phyloP scores from a whole-genome alignment of 2,329 filamentous ascomycete species.

The Microdochium trichocladiopsis region DNA sequence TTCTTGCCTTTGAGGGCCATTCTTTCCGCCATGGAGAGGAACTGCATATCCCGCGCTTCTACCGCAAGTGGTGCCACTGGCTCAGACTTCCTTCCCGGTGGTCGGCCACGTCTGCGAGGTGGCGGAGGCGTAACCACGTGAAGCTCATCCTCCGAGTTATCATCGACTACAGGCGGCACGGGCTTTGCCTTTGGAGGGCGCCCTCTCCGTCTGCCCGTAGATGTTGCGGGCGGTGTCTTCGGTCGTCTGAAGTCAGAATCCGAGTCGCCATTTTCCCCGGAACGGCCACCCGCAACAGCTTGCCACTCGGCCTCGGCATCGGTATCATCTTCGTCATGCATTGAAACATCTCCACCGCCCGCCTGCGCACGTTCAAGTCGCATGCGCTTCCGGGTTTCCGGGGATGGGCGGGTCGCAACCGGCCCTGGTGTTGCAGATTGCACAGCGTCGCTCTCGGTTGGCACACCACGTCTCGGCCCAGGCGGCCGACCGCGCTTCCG shows the following conservation, averaged over 20 bases:
- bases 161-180: constrained; percentile 1
- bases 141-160: constrained; percentile 10
- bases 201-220: constrained; percentile 1
- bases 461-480: constrained; percentile 10
- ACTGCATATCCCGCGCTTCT: constrained; percentile 16
- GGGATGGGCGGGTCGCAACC: constrained; percentile 6
- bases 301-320: not conserved
- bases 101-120: constrained; percentile 1
- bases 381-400: not conserved
- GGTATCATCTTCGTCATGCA: not conserved
- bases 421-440: constrained; percentile 14
- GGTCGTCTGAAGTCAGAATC: not conserved
- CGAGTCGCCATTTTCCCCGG: not conserved
- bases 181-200: constrained; percentile 7
- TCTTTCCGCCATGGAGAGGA: constrained; percentile 51
- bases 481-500: constrained; percentile 16
- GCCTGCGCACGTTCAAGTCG: not conserved
- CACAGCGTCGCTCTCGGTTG: constrained; percentile 14
- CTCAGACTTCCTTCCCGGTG: constrained; percentile 3
- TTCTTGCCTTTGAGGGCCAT: constrained; percentile 46
- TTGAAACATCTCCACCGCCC: not conserved
- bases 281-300: not conserved
- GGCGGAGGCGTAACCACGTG: constrained; percentile 5
- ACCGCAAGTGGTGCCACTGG: constrained; percentile 3
- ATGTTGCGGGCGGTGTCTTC: not conserved